Conservation (phyloP, 1,284 basidiomycete species). For the Inonotus obliquus region DNA sequence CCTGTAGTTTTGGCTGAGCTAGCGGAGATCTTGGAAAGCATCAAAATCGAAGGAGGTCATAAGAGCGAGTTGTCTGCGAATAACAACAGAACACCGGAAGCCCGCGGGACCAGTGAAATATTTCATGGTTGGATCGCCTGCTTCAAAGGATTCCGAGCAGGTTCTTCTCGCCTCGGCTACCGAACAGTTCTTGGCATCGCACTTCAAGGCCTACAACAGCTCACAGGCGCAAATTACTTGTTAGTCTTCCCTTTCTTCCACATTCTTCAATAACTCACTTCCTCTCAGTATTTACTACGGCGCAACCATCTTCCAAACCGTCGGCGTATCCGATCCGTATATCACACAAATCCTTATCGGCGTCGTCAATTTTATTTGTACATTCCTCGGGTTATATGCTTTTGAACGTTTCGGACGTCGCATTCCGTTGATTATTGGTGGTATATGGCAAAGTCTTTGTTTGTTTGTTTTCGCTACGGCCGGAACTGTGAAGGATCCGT, state of each 20-base stretch:
- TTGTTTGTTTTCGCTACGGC: conserved; percentile 77
- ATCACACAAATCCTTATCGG: conserved; percentile 72
- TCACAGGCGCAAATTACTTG: conserved; percentile 58
- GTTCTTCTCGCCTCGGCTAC: conserved; percentile 41
- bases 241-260: conserved; percentile 11
- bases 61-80: conserved; percentile 33
- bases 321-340: conserved; percentile 65
- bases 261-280: conserved; percentile 25
- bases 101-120: conserved; percentile 24
- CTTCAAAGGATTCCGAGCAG: conserved; percentile 46
- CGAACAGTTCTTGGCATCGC: conserved; percentile 61
- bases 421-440: conserved; percentile 60
- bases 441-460: conserved; percentile 72
- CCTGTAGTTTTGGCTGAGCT: conserved; percentile 44
- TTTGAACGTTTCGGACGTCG: conserved; percentile 41
- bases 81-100: conserved; percentile 7
- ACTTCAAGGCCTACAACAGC: conserved; percentile 70
- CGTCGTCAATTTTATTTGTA: conserved; percentile 65
- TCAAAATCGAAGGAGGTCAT: conserved; percentile 36
- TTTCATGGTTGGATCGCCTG: conserved; percentile 49
- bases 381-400: conserved; percentile 36
- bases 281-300: conserved; percentile 70
- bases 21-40: conserved; percentile 44
- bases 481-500: conserved; percentile 61
- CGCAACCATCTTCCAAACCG: conserved; percentile 63